phyloP scores from a whole-genome alignment of 768 basidiomycete genomes.

The Phaeolepiota aurea region DNA sequence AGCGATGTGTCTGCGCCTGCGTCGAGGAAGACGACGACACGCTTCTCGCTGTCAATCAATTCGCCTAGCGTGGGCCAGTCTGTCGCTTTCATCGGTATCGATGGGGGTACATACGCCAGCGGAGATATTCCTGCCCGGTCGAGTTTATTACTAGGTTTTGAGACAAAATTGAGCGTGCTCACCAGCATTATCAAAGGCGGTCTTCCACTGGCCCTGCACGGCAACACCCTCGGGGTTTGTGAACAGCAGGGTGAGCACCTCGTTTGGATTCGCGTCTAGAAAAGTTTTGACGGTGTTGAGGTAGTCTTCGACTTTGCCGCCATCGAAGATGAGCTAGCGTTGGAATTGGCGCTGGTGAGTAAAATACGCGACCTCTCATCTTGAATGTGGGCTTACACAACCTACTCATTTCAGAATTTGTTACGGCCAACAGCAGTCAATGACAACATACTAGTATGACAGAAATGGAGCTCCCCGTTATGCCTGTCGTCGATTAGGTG shows the following conservation, averaged over 20 bases:
- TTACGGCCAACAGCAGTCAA: not conserved
- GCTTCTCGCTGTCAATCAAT: constrained; percentile 51
- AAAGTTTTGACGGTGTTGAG: constrained; percentile 45
- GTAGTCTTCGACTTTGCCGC: constrained; percentile 40
- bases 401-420: constrained; percentile 17
- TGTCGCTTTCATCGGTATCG: constrained; percentile 27
- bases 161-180: constrained; percentile 7
- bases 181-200: constrained; percentile 44
- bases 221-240: constrained; percentile 56
- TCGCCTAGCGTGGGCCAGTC: constrained; percentile 61
- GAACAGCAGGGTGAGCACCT: constrained; percentile 58
- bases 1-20: constrained; percentile 28
- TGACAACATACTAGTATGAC: constrained; percentile 49
- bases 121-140: constrained; percentile 27
- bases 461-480: constrained; percentile 48
- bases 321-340: constrained; percentile 40
- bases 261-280: constrained; percentile 53
- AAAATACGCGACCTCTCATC: no score
- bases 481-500: constrained; percentile 13
- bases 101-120: constrained; percentile 43
- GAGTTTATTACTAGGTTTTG: not conserved
- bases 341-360: no score
- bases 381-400: no score
- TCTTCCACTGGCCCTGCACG: constrained; percentile 39
- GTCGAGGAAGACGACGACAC: constrained; percentile 59